Base-by-base conservation (phyloP, 371 early-diverging fungal species). In the Nematocida sp. region DNA sequence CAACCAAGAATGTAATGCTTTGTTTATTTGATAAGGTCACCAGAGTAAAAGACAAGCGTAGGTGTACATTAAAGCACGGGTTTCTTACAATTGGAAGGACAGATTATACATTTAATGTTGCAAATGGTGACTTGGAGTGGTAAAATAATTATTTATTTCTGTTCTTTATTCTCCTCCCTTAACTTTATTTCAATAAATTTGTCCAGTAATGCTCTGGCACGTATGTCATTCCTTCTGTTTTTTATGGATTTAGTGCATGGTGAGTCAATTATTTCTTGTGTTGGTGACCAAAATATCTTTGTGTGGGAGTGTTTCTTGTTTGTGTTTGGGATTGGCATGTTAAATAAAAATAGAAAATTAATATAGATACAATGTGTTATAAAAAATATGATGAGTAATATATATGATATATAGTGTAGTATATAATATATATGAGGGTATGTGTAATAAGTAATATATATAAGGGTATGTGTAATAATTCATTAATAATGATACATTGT, bases 41-140 rank as follows among this genome's bases (percentile, higher is more conserved):
- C 23, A 86, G 85, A 56, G 75, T 76, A 47, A 88, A 87, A 72
- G 78, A 74, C 58, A 87, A 87, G 69, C 85, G 87, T 81, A 85
- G 84, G 72, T 85, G 84, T 54, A 78, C 55, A 6, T 86, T 88
- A 42, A 88, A 87, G 72, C 83, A 87, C 27, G 88, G 88, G 4
- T 86, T 87, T 83, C 70, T 87, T 27, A 86, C 85, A 70, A 82
- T 87, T 46, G 85, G 85, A 13, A 80, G 83, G 42, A 72, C 78
- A 44, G 88, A 88, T 52, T 84, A 83, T 83, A 86, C 85, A 18
- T 88, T 87, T 67, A 80, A 72, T 71, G 76, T 72, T 23, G 88
- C 87, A 15, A 80, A 80, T 20, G 88, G 88, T 3, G 88, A 88
- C 54, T 69, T 88, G n/a, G 84, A 85, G 62, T 88, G 88, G 88